phyloP scores from a whole-genome alignment of 2,329 filamentous ascomycete species.

The Lecanicillium sp. region DNA sequence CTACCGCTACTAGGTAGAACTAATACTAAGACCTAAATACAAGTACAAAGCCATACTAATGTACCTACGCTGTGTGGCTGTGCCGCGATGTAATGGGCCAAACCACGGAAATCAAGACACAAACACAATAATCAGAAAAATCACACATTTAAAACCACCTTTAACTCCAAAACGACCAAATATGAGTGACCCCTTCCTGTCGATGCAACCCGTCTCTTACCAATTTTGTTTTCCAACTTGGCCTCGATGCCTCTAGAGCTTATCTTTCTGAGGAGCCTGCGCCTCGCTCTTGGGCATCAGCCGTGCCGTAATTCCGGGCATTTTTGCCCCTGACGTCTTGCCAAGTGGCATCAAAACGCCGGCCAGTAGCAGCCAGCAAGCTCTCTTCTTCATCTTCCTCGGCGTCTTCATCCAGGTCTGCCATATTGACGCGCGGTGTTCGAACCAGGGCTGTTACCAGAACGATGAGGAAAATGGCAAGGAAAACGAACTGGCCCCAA shows the following conservation, averaged over 20 bases:
- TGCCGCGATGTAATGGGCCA: no score
- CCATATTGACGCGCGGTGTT: slow-evolving; percentile 67
- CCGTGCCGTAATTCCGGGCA: no score
- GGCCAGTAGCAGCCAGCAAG: slow-evolving; percentile 71
- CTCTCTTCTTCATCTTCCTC: slow-evolving; percentile 93
- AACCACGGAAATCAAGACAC: no score
- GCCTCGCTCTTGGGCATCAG: no score
- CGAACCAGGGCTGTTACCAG: slow-evolving; percentile 73
- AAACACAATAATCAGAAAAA: no score
- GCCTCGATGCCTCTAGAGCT: not conserved
- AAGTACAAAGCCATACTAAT: not conserved
- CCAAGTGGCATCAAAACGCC: slow-evolving; percentile 81
- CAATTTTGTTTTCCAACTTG: not conserved
- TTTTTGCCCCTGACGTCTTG: slow-evolving; percentile 46
- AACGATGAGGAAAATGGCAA: slow-evolving; percentile 74
- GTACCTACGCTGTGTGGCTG: no score
- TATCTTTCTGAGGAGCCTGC: not conserved
- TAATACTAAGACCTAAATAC: not conserved
- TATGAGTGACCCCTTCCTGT: no score
- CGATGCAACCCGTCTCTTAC: no score
- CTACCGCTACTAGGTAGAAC: not conserved
- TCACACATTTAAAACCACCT: no score
- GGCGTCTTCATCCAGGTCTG: slow-evolving; percentile 77
- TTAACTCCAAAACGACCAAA: no score
- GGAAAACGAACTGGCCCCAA: slow-evolving; percentile 91